Conservation (phyloP, 2,329 filamentous ascomycete genomes). For the Fusarium citri region DNA sequence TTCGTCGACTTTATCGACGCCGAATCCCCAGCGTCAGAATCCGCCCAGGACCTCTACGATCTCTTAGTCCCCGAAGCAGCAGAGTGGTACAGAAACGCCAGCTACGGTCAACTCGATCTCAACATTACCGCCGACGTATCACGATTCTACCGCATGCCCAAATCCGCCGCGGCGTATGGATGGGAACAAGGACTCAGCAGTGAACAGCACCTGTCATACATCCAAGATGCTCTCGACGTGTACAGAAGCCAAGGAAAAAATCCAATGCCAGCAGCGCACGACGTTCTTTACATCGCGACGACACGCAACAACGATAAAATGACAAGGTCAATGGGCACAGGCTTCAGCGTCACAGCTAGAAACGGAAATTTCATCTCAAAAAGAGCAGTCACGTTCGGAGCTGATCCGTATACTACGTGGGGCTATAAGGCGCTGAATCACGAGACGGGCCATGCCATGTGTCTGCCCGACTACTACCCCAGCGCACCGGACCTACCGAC, state of each 20-base stretch:
- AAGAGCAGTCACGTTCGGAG: constrained; percentile 49
- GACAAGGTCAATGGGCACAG: constrained; percentile 7
- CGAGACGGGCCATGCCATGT: constrained; percentile 54
- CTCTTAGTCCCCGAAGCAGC: constrained; percentile 19
- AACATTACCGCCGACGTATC: constrained; percentile 40
- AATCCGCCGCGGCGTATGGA: constrained; percentile 41
- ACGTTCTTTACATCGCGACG: constrained; percentile 33
- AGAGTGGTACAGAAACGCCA: constrained; percentile 44
- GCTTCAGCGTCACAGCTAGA: constrained; percentile 6
- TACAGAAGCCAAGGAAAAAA: constrained; percentile 13
- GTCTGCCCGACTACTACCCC: constrained; percentile 54
- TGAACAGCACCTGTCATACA: constrained; percentile 14
- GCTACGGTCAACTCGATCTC: constrained; percentile 38
- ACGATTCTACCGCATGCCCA: constrained; percentile 46
- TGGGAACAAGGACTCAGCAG: constrained; percentile 20
- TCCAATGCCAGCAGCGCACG: constrained; percentile 6
- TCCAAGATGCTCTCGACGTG: constrained; percentile 31
- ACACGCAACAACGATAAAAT: constrained; percentile 16
- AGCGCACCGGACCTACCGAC: constrained; percentile 31
- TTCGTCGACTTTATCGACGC: constrained; percentile 53
- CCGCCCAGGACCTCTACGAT: constrained; percentile 40
- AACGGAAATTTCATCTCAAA: constrained; percentile 23
- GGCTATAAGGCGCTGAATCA: constrained; percentile 52
- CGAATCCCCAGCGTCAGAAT: constrained; percentile 27
- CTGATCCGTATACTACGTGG: constrained; percentile 49